phyloP scores from a whole-genome alignment of 495 filamentous ascomycete species.

The Xylaria sp. region DNA sequence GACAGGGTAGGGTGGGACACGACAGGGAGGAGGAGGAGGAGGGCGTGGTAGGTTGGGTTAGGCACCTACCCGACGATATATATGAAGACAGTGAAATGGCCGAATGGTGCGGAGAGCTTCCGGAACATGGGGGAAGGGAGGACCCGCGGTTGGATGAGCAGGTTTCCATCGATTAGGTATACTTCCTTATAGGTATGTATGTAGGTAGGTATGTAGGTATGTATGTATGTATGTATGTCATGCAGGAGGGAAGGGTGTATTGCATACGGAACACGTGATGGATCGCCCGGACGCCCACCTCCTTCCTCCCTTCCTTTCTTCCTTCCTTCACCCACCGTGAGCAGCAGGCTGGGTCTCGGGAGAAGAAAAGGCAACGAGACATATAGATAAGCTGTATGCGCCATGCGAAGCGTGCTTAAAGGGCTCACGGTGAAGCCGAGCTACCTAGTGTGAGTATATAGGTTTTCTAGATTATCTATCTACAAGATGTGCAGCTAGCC shows the following conservation, averaged over 20 bases:
- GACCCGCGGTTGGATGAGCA: constrained; percentile 11
- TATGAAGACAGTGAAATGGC: background rate
- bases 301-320: background rate
- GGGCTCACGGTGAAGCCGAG: background rate
- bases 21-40: background rate
- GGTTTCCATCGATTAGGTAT: constrained; percentile 12
- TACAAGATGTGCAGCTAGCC: background rate
- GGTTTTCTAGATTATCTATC: background rate
- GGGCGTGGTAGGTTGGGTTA: background rate
- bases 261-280: constrained; percentile 27
- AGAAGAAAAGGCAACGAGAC: background rate
- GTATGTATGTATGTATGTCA: constrained; percentile 20
- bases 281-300: background rate
- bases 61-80: constrained; percentile 16
- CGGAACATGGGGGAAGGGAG: background rate
- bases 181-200: too few species aligned
- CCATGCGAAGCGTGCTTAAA: background rate
- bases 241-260: constrained; percentile 26
- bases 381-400: background rate
- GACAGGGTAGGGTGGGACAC: background rate
- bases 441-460: background rate
- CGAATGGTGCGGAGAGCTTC: background rate
- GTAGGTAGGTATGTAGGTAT: constrained; percentile 21
- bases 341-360: background rate
- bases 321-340: background rate